Evolutionary conservation across 805 yeast genomes (phyloP), one percentile per base, ranked within the genome.

Genomic region (Clavispora asparagi): DNA sequence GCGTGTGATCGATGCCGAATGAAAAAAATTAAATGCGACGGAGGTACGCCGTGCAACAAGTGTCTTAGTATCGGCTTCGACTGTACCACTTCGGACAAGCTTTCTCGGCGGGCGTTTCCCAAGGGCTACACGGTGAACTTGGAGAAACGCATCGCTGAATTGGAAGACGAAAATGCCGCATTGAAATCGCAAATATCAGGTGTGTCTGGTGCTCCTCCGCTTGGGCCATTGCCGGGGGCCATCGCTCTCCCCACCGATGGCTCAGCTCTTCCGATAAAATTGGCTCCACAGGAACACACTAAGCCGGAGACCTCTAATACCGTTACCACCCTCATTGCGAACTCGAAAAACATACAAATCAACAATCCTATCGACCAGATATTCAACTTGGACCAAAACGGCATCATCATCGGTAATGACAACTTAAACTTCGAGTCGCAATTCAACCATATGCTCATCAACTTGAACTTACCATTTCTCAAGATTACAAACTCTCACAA

Each of bases 1-100:
- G 94, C 94, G 2, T 86, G 95, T 65, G 94, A 86, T 61, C 68
- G 94, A 30, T 86, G 94, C 56, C 70, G 92, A 39, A 79, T 83
- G 52, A 83, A 87, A 54, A 86, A 85, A 64, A 83, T 85, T 51
- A 81, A 82, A 52, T 86, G 94, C 63, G 86, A 84, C 56, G 92
- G 91, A 1, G 71, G 74, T 48, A 73, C 78, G 2, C 90, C 90
- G 1, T 86, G 95, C 60, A 71, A 81, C 32, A 83, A 83, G 57
- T 86, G 94, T 59, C 65, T 68, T 31, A 77, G 77, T 50, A 79
- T 82, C 38, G 84, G 83, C 0, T 82, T 82, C 55, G 80, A 76
- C 39, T 86, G 95, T 61, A 76, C 80, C 36, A 85, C 85, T 4
- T 78, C 85, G 45, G 92, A 85, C 64, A 84, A 83, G 58, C 64